These are phyloP conservation scores for Alnus rubra DNA, from an alignment of 306 rosid species.

Conservation along the genomic window DNA sequence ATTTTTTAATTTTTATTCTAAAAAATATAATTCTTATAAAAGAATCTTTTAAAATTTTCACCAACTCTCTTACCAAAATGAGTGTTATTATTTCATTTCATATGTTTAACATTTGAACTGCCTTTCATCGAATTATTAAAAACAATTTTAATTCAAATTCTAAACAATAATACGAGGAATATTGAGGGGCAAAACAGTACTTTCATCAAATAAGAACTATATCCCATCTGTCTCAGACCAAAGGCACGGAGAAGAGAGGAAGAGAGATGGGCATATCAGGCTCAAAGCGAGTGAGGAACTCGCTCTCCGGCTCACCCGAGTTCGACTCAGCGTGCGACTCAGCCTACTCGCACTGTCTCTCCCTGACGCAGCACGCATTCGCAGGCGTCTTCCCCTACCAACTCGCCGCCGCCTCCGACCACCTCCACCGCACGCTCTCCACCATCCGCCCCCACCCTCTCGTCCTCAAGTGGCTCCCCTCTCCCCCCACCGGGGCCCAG, in stretches of 20 bases:
- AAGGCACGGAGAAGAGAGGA: neutral
- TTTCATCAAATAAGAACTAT: neutral
- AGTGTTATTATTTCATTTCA: too few species aligned
- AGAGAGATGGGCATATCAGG: constrained; percentile 58
- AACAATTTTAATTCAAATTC: too few species aligned
- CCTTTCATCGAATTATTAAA: too few species aligned
- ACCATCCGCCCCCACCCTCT: constrained; percentile 40
- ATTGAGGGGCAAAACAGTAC: constrained; percentile 1
- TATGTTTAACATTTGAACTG: too few species aligned
- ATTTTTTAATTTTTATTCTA: too few species aligned
- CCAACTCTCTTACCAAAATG: too few species aligned
- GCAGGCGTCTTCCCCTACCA: constrained; percentile 71
- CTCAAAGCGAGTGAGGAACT: constrained; percentile 58
- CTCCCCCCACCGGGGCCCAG: constrained; percentile 57
- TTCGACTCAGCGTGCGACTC: constrained; percentile 69
- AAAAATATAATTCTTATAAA: too few species aligned
- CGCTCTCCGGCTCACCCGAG: constrained; percentile 42
- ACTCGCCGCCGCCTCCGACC: constrained; percentile 65
- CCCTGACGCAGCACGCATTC: constrained; percentile 64
- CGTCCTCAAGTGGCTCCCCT: constrained; percentile 56
- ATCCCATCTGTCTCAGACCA: neutral
- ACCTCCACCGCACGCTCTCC: constrained; percentile 52
- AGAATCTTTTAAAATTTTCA: too few species aligned
- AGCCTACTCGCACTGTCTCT: constrained; percentile 56
- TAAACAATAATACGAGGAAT: too few species aligned